phyloP scores from a whole-genome alignment of 1,284 basidiomycete species.

The Cutaneotrichosporon curvatum region DNA sequence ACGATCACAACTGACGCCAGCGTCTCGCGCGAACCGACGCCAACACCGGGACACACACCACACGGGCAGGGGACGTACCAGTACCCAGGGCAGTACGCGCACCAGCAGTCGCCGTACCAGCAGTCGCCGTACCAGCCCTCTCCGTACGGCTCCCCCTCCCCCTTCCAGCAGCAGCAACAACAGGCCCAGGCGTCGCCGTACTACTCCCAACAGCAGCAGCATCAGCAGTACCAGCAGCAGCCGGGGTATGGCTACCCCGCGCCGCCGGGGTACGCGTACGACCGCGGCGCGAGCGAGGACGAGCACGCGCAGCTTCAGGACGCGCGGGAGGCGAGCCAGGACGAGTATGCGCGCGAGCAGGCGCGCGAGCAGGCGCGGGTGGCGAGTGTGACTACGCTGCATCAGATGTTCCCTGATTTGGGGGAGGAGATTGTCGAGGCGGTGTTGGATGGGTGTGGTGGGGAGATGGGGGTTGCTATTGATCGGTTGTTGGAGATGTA shows the following conservation, averaged over 20 bases:
- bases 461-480: constrained; percentile 81
- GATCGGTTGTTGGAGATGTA: constrained; percentile 48
- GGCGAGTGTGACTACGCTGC: constrained; percentile 56
- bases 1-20: neutral
- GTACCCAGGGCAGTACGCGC: neutral
- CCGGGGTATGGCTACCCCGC: no score
- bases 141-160: no score
- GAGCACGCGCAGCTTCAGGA: constrained; percentile 19
- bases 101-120: no score
- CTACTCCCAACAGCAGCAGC: neutral
- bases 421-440: constrained; percentile 75
- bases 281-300: neutral
- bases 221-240: neutral
- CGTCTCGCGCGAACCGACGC: constrained; percentile 9
- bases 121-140: no score
- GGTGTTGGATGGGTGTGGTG: constrained; percentile 79
- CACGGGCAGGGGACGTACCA: no score
- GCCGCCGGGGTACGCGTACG: neutral
- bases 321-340: constrained; percentile 31
- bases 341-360: constrained; percentile 25
- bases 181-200: neutral
- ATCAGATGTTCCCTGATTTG: constrained; percentile 76
- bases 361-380: constrained; percentile 27
- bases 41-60: neutral
- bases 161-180: neutral